A percentile compares a stretch with the other conserved stretches of the same genome.
Conservation (phyloP, 495 filamentous ascomycete genomes). For the Astrocystis sublimbata region DNA sequence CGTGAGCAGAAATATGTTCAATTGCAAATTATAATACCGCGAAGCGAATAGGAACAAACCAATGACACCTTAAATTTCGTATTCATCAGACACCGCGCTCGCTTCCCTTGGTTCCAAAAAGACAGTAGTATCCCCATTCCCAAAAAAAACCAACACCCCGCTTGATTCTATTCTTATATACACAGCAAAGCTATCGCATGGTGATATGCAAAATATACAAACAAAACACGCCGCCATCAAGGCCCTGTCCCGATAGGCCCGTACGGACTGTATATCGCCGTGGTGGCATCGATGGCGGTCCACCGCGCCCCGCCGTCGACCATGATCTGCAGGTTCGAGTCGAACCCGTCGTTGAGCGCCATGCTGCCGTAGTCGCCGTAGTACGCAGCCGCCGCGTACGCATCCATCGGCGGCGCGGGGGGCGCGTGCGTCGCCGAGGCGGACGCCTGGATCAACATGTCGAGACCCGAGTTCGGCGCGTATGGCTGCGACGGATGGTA, state of each 20-base stretch:
- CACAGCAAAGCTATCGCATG: too few species aligned
- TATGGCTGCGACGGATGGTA: slow-evolving; percentile 21
- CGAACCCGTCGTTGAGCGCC: slow-evolving; percentile 35
- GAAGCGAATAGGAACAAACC: too few species aligned
- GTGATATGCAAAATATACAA: neutral
- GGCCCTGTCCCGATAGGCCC: slow-evolving; percentile 16
- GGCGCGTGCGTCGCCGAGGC: slow-evolving; percentile 18
- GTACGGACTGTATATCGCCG: slow-evolving; percentile 27
- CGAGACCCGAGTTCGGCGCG: slow-evolving; percentile 20
- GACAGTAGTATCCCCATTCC: too few species aligned
- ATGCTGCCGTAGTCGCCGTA: slow-evolving; percentile 25
- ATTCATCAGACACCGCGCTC: too few species aligned
- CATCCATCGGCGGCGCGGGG: slow-evolving; percentile 17
- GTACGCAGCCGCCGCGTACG: slow-evolving; percentile 24
- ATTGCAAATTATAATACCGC: too few species aligned
- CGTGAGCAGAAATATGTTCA: too few species aligned
- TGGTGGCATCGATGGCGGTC: slow-evolving; percentile 22
- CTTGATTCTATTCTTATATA: too few species aligned
- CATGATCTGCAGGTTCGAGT: slow-evolving; percentile 35
- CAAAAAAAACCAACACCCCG: too few species aligned
- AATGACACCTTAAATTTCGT: too few species aligned
- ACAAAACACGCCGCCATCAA: neutral
- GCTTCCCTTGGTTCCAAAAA: too few species aligned
- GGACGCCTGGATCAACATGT: slow-evolving; percentile 27
- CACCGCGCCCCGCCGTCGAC: slow-evolving; percentile 32